These are phyloP conservation scores for Oenanthe javanica DNA, from an alignment of 140 eudicot genomes.

Conservation along the genomic window DNA sequence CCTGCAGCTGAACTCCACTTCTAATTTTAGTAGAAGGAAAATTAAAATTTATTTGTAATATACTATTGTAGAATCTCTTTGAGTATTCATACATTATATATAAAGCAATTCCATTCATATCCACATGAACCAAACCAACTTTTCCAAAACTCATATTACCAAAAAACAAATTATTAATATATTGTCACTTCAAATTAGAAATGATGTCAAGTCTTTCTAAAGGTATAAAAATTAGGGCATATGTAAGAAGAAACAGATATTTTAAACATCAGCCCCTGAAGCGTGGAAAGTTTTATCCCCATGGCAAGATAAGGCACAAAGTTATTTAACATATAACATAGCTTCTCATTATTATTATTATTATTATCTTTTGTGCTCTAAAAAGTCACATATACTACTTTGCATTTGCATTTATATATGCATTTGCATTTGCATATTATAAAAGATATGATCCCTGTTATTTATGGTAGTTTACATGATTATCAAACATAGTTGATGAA, in stretches of 20 bases:
- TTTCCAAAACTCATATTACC: background rate
- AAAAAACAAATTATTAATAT: background rate
- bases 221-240: background rate
- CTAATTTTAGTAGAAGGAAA: background rate
- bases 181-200: background rate
- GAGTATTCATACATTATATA: too few relatives aligned
- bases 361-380: background rate
- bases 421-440: background rate
- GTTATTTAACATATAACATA: background rate
- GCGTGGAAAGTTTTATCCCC: background rate
- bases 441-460: background rate
- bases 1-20: background rate
- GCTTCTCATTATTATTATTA: background rate
- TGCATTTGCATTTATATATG: too few relatives aligned
- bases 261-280: background rate
- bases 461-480: background rate
- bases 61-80: background rate
- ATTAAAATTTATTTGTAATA: background rate
- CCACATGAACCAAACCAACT: background rate
- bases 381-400: background rate
- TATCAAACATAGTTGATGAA: background rate
- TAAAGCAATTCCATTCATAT: background rate
- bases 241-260: too few relatives aligned
- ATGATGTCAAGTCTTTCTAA: background rate
- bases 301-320: background rate